Evolutionary conservation across 2,329 filamentous ascomycete genomes (phyloP), one percentile per base, ranked within the genome.

Genomic region (Neocatenulostroma microsporum): DNA sequence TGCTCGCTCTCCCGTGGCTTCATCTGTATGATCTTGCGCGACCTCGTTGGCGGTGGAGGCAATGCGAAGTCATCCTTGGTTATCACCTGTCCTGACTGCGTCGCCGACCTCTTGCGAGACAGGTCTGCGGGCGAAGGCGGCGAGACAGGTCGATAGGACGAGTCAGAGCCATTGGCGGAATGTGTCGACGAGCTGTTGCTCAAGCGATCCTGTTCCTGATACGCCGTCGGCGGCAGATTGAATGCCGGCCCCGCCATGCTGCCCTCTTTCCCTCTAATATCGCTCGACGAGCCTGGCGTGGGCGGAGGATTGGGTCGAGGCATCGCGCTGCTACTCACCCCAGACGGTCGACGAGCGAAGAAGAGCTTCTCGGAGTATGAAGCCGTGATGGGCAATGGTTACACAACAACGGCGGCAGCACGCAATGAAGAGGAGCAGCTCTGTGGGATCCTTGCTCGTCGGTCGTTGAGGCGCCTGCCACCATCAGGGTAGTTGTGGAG

Each of bases 21-120:
- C 88, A 96, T 94, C 64, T 96, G 89, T 40, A 96, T 96, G 58
- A 98, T 96, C 67, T 93, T 96, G 53, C 89, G 81, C 27, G 86
- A 84, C 45, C 89, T 74, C 3, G 88, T 94, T 0, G 91, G 91
- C 12, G 89, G 91, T 8, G 91, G 91, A 14, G 91, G 91, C 12
- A 98, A 74, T 8, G 83, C 74, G 59, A 94, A 93, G 31, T 73
- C 68, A 49, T 78, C 74, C 47, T 77, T 80, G 39, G 69, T 53
- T 45, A 55, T 48, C 31, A 56, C 40, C 7, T 45, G 28, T 12
- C 44, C 46, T 6, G 40, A 17, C 8, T 44, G 44, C 12, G 36
- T 21, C 64, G 48, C 55, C 41, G 40, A 51, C 56, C 51, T 51
- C 51, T 51, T 52, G 39, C 56, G 39, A 44, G 58, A 49, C 36